Percentiles rank a stretch among this genome's conserved stretches.
Evolutionary conservation across 108 stramenopile species (phyloP).

Genomic region (Poteriospumella lacustris): DNA sequence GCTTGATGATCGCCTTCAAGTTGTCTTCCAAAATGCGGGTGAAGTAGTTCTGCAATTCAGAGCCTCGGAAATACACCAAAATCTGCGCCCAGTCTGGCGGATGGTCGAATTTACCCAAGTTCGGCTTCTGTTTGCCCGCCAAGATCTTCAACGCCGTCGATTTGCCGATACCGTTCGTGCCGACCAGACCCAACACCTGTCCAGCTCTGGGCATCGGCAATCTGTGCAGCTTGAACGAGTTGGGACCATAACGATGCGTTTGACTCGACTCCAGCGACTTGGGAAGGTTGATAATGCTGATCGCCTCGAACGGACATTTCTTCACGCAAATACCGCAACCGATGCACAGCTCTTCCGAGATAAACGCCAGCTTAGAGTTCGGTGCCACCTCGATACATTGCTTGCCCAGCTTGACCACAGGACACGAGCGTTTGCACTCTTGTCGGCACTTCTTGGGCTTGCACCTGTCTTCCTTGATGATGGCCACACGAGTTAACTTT

Average conservation of each 20-base stretch:
- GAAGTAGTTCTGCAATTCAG: slow-evolving; percentile 94
- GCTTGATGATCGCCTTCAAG: slow-evolving; percentile 97
- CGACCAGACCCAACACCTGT: slow-evolving; percentile 92
- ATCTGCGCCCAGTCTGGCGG: slow-evolving; percentile 99
- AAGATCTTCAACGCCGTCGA: slow-evolving; percentile 87
- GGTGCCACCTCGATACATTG: slow-evolving; percentile 88
- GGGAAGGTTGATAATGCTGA: slow-evolving; percentile 95
- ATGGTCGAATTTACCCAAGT: slow-evolving; percentile 74
- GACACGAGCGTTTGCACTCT: slow-evolving; percentile 92
- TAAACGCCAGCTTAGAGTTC: slow-evolving; percentile 74
- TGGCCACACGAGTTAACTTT: slow-evolving; percentile 83
- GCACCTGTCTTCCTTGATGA: slow-evolving; percentile 81
- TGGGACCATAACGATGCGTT: slow-evolving; percentile 97
- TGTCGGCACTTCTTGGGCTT: slow-evolving; percentile 93
- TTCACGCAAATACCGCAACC: slow-evolving; percentile 98
- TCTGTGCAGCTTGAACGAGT: slow-evolving; percentile 96
- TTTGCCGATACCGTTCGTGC: slow-evolving; percentile 97
- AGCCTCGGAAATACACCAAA: slow-evolving; percentile 87
- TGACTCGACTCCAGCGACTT: slow-evolving; percentile 83
- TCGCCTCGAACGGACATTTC: slow-evolving; percentile 93
- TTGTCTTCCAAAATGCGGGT: slow-evolving; percentile 92
- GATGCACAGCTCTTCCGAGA: slow-evolving; percentile 58
- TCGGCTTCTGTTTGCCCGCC: slow-evolving; percentile 95
- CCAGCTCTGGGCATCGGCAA: slow-evolving; percentile 95
- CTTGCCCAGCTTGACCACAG: slow-evolving; percentile 89